Evolutionary conservation across 2,329 filamentous ascomycete genomes (phyloP), one percentile per base, ranked within the genome.

Genomic region (Orbilia javanica): DNA sequence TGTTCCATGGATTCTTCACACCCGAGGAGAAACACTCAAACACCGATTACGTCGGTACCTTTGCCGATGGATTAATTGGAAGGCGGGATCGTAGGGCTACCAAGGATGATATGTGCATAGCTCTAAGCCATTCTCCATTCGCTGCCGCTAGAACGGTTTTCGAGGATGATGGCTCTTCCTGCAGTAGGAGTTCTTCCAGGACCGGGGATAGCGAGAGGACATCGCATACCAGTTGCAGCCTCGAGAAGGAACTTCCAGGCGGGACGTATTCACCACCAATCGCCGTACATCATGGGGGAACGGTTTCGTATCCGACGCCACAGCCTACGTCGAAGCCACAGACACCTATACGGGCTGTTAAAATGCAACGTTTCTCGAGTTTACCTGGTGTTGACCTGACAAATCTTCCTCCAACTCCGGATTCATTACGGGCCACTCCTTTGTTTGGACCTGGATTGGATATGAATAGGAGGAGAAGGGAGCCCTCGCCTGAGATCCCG

Each of bases 331-430:
- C 74, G 74, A 72, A 67, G 67, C 67, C 67, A 18, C 67, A 78
- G 67, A 78, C 67, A 27, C 67, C 67, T 13, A 22, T 68, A 22
- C 53, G 67, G 50, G 64, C 55, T 48, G 20, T 57, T 46, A 78
- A 68, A 78, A 72, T 78, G 67, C 74, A 78, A 72, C 74, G 63
- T 31, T 72, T 78, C 22, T 44, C 74, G 62, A 78, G 74, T 78
- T 18, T 71, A 18, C 48, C 74, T n/a, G 67, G 67, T 78, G 74
- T 78, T 78, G 74, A 72, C 18, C 36, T 68, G 44, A 46, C 66
- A 52, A 67, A 67, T 39, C 53, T 78, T 18, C 74, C 67, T 20
- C 74, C 67, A 6, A 78, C 74, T 22, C 74, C 74, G 36, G 63
- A 67, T 39, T 78, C 74, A 10, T 52, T 72, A 39, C 63, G 52